Evolutionary conservation across 305 asterid species (phyloP), one percentile per base, ranked within the genome.

Genomic region (Rubia tinctorum): DNA sequence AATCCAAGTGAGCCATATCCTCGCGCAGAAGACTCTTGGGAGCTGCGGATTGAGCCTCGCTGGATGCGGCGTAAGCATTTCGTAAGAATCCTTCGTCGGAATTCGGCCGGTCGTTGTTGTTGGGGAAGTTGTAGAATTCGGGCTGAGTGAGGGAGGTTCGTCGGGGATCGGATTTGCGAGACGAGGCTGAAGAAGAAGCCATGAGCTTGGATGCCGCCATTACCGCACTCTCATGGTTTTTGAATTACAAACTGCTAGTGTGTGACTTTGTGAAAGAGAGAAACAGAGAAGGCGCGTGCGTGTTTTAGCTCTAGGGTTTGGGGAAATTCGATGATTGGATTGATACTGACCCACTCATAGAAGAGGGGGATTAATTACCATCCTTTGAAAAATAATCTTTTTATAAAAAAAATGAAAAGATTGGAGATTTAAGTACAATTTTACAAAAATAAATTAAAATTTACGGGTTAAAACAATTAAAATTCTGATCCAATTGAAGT

Each of bases 191-290:
- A 30, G 88, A 81, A 66, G 91, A 88, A 74, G 85, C 81, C 89
- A 89, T 86, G 65, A 88, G 81, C 86, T 91, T 80, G 78, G 88
- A 84, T 79, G 96, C 78, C 72, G 88, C 92, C 95, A 91, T 91
- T 68, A 61, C 68, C 64, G 9, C 18, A 23, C 39, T 4, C 18
- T 27, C 65, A 34, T 6, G 14, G 49, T 27, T 11, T 5, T 5
- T 0, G 45, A 10, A 34, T 40, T 30, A 30, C 39, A 30, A 71
- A 82, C 65, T 64, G 11, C 71, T 55, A 39, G 34, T 63, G 13
- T 30, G 59, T 17, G 68, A 43, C 45, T 43, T 10, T 43, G 45
- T 43, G 45, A 6, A 43, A 8, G 45, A 43, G 11, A 43, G 7
- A 43, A 2, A 43, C 11, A 43, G 8, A 10, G 7, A 43, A 3